Percentiles rank a stretch among this genome's conserved stretches.
These are phyloP conservation scores for Protomyces inundatus DNA, from an alignment of 1,139 yeast species.

Conservation along the genomic window DNA sequence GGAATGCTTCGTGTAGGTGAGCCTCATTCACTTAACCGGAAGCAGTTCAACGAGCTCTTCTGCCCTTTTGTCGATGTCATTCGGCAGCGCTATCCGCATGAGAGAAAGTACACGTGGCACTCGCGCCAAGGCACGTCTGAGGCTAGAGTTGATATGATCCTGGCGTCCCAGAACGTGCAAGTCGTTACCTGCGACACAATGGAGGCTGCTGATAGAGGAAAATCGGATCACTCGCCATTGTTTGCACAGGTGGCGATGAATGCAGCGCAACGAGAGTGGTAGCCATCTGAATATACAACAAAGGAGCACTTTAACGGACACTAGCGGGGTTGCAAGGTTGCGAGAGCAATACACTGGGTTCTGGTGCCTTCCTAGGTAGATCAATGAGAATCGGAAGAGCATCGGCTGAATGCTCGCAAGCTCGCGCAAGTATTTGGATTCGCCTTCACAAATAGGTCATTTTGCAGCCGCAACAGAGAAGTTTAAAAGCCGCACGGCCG, in stretches of 20 bases:
- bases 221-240: slow-evolving; percentile 18
- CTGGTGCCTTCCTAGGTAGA: no score
- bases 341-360: no score
- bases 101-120: slow-evolving; percentile 18
- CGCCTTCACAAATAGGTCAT: no score
- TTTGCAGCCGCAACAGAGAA: no score
- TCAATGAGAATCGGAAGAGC: no score
- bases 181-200: slow-evolving; percentile 1
- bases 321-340: no score
- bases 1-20: slow-evolving; percentile 3
- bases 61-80: slow-evolving; percentile 1
- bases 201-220: slow-evolving; percentile 4
- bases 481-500: no score
- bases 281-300: no score
- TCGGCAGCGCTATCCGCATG: slow-evolving; percentile 6
- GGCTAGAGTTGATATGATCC: slow-evolving; percentile 18
- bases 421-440: no score
- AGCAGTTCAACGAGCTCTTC: slow-evolving; percentile 13
- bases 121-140: slow-evolving; percentile 15
- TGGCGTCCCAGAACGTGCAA: not conserved
- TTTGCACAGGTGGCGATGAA: not conserved
- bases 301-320: no score
- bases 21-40: slow-evolving; percentile 13
- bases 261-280: no score
- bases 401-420: no score